Conservation (phyloP, 345 rosid genomes). For the Eucalyptus cloeziana region DNA sequence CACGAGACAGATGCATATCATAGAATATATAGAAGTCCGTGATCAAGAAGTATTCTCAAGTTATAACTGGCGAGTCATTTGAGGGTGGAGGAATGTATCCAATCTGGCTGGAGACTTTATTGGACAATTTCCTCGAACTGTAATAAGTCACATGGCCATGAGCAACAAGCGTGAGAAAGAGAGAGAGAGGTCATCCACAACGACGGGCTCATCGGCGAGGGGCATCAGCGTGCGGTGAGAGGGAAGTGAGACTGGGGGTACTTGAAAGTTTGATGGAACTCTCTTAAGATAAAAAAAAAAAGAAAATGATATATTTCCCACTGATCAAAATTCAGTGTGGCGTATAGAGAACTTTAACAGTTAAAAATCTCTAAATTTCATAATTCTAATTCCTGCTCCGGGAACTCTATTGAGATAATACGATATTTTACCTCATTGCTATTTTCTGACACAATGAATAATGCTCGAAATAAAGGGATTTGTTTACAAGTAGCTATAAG, state of each 20-base stretch:
- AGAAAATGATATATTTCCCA: not conserved
- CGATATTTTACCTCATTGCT: not conserved
- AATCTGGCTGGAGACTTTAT: not conserved
- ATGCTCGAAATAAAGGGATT: not conserved
- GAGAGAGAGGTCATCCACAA: not conserved
- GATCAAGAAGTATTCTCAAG: not conserved
- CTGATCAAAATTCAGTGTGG: not conserved
- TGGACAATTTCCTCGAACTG: not conserved
- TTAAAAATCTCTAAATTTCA: not conserved
- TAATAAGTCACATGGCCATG: not conserved
- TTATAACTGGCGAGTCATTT: not conserved
- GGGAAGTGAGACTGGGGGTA: too few species aligned
- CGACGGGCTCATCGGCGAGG: not conserved
- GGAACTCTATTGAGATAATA: not conserved
- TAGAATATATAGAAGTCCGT: not conserved
- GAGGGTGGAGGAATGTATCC: not conserved
- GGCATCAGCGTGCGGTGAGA: not conserved
- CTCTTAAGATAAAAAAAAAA: not conserved
- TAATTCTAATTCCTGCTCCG: not conserved
- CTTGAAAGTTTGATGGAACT: not conserved
- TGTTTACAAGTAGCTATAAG: not conserved
- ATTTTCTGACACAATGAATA: not conserved
- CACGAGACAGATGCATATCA: not conserved
- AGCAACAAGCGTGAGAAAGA: not conserved
- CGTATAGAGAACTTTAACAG: not conserved